Evolutionary conservation across 2,329 filamentous ascomycete species (phyloP), one percentile per base, ranked within the genome.

Genomic region (Thielaviopsis musarum): DNA sequence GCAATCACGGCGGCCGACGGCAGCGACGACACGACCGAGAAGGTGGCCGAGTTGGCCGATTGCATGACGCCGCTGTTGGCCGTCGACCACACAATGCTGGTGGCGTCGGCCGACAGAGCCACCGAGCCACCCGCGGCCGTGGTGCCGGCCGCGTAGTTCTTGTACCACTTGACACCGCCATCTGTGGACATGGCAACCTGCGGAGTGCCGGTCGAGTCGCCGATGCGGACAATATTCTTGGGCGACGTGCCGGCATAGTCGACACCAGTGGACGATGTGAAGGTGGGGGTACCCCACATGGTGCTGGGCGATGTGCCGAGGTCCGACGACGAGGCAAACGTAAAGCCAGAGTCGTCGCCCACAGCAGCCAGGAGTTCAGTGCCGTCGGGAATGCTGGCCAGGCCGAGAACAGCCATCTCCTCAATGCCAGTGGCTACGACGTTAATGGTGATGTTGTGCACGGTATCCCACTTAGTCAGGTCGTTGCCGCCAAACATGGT

Each of bases 371-470:
- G 68, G 2, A 81, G 72, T 52, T 79, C 76, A 1, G 73, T 74
- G 1, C 77, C 78, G 0, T 74, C 73, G 0, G 75, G 75, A 0
- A 72, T 74, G 0, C 75, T 77, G 17, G 74, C 72, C 13, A 81
- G 67, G 2, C 71, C 75, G 7, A 74, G 72, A 0, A 80, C 71
- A 1, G 77, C 71, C 53, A 75, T 76, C 64, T 81, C 78, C 59
- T 81, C 77, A 28, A 81, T 79, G 0, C 78, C 78, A 28, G 75
- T 72, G 1, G 78, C 78, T 5, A 80, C 69, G 1, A 75, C 75
- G 54, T 75, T 64, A 54, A 80, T 74, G 1, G 73, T 73, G 59
- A 81, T 68, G 57, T 77, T 78, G 62, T 71, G 70, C 24, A 30
- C 49, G 0, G 72, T 71, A 59, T 80, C 78, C 78, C 78, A 81